These are phyloP conservation scores for Eutypa lata DNA, from an alignment of 2,329 filamentous ascomycete species.

Conservation along the genomic window DNA sequence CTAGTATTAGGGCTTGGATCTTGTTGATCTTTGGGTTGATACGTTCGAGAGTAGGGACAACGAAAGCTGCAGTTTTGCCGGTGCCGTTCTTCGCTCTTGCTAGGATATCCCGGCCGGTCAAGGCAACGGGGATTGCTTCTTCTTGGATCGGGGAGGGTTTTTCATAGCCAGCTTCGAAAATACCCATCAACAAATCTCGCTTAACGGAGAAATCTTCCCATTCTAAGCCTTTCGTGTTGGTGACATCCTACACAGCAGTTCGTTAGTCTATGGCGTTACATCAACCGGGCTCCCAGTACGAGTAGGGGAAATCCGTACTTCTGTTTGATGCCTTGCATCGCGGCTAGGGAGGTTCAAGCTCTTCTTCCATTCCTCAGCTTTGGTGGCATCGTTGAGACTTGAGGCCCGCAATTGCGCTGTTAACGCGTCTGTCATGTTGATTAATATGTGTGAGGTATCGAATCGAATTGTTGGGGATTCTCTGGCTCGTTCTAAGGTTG, in stretches of 20 bases:
- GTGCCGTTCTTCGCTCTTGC: conserved; percentile 98
- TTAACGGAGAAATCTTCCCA: conserved; percentile 97
- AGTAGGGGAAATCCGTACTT: conserved; percentile 47
- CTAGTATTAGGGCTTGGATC: conserved; percentile 93
- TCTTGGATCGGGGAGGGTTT: conserved; percentile 99
- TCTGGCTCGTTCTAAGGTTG: conserved; percentile 1
- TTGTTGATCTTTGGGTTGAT: conserved; percentile 97
- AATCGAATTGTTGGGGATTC: background rate
- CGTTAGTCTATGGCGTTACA: too few relatives aligned
- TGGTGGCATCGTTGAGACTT: conserved; percentile 44
- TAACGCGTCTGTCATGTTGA: conserved; percentile 29
- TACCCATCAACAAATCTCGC: conserved; percentile 95
- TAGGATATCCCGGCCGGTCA: conserved; percentile 92
- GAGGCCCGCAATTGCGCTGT: conserved; percentile 32
- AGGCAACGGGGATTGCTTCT: conserved; percentile 94
- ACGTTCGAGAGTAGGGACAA: conserved; percentile 90
- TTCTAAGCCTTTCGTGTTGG: conserved; percentile 93
- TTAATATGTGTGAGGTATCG: conserved; percentile 27
- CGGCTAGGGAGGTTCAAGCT: conserved; percentile 68
- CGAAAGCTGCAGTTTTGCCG: conserved; percentile 96
- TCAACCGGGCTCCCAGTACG: too few relatives aligned
- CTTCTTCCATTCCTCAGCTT: conserved; percentile 70
- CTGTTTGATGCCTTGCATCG: conserved; percentile 77
- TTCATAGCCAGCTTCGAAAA: conserved; percentile 98
- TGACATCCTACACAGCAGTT: conserved; percentile 72